phyloP scores from a whole-genome alignment of 495 filamentous ascomycete genomes.

The Podospora fimiseda region DNA sequence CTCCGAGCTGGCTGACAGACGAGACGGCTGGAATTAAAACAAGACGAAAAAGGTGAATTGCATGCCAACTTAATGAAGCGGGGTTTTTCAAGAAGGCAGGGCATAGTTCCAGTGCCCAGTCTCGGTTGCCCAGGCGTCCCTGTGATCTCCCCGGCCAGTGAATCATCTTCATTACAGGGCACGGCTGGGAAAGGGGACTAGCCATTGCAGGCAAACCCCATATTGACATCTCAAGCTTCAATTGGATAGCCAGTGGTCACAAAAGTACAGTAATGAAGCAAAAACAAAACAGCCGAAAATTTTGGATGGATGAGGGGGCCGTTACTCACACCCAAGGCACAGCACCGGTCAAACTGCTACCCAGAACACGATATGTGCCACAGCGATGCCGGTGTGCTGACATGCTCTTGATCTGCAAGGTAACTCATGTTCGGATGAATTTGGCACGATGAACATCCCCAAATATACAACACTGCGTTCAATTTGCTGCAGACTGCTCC shows the following conservation, averaged over 20 bases:
- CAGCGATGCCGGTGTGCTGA: not conserved
- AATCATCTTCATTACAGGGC: constrained; percentile 7
- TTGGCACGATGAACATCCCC: not conserved
- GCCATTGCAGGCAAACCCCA: not conserved
- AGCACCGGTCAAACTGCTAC: not conserved
- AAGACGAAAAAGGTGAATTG: too few relatives aligned
- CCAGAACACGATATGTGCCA: not conserved
- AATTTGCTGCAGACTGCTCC: not conserved
- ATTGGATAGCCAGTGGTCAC: too few relatives aligned
- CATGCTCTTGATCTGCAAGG: not conserved
- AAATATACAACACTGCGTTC: not conserved
- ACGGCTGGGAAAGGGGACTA: constrained; percentile 1
- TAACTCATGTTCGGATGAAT: not conserved
- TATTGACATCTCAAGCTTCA: too few relatives aligned
- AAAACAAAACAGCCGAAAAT: too few relatives aligned
- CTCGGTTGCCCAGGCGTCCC: not conserved
- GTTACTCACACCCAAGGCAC: not conserved
- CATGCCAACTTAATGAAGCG: too few relatives aligned
- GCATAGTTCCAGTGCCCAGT: not conserved
- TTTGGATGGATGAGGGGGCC: too few relatives aligned
- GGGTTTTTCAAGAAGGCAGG: too few relatives aligned
- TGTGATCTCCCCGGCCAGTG: constrained; percentile 2
- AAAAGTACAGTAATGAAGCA: too few relatives aligned
- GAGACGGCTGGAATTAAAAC: not conserved
- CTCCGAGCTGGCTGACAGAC: not conserved